phyloP scores from a whole-genome alignment of 31 red algal genomes.

The Endocladia muricata region DNA sequence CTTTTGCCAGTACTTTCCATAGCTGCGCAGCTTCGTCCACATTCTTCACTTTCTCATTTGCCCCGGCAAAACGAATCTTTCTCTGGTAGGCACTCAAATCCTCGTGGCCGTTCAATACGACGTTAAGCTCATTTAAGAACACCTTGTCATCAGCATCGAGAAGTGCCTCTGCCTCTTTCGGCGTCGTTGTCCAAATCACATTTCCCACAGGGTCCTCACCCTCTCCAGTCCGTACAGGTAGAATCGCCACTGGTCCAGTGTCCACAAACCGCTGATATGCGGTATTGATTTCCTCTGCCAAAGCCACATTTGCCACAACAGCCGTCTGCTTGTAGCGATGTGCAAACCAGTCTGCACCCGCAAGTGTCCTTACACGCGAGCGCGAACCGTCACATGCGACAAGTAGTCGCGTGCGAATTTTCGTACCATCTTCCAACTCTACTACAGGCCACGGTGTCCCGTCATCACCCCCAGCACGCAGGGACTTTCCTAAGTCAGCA shows the following conservation, averaged over 20 bases:
- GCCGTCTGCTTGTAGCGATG: constrained; percentile 71
- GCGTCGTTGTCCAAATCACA: constrained; percentile 86
- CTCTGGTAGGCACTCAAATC: not conserved
- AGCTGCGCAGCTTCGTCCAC: not conserved
- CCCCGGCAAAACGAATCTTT: not conserved
- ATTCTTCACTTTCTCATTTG: not conserved
- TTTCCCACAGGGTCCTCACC: constrained; percentile 54
- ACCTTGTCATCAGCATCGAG: constrained; percentile 31
- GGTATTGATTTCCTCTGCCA: constrained; percentile 28
- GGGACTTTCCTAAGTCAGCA: not conserved
- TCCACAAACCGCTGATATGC: constrained; percentile 90
- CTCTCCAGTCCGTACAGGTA: constrained; percentile 65
- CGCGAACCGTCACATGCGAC: constrained; percentile 86
- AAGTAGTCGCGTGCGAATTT: constrained; percentile 51
- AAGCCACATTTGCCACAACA: constrained; percentile 81
- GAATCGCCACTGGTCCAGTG: constrained; percentile 85
- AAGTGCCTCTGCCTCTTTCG: constrained; percentile 70
- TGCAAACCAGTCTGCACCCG: constrained; percentile 50
- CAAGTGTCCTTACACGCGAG: constrained; percentile 63
- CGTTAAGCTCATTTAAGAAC: constrained; percentile 80
- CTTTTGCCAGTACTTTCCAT: constrained; percentile 11
- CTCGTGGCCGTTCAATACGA: constrained; percentile 43
- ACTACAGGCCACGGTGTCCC: constrained; percentile 34
- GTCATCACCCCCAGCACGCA: not conserved
- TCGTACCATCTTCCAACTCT: constrained; percentile 35